Evolutionary conservation across 2,329 filamentous ascomycete genomes (phyloP).

Genomic region (Xylaria sp.): DNA sequence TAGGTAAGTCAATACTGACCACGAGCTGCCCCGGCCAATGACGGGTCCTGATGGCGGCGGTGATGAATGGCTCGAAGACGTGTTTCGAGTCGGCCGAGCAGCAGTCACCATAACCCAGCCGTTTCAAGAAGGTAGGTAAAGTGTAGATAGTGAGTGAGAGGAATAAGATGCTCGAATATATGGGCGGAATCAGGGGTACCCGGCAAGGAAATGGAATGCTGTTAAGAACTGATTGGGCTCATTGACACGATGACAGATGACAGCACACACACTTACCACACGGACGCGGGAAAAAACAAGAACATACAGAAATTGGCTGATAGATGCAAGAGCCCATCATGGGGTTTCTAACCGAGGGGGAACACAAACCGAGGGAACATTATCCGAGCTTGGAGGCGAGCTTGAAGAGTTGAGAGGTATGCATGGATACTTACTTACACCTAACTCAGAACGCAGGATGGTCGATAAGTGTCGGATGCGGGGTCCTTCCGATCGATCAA

Average conservation of each 20-base stretch:
- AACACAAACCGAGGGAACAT: not conserved
- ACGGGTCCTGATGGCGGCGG: slow-evolving; percentile 8
- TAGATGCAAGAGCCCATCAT: not conserved
- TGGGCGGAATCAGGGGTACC: not conserved
- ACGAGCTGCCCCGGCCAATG: not conserved
- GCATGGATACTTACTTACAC: too few relatives aligned
- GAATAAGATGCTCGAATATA: slow-evolving; percentile 10
- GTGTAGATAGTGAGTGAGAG: not conserved
- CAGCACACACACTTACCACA: not conserved
- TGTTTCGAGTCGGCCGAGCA: slow-evolving; percentile 14
- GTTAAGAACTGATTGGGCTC: not conserved
- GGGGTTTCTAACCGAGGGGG: too few relatives aligned
- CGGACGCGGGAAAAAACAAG: not conserved
- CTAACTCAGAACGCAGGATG: too few relatives aligned
- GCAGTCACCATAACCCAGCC: slow-evolving; percentile 1
- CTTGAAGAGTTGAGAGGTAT: not conserved
- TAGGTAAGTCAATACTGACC: not conserved
- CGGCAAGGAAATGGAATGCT: not conserved
- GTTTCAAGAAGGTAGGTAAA: slow-evolving; percentile 19
- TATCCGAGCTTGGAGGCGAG: not conserved
- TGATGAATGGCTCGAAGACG: slow-evolving; percentile 12
- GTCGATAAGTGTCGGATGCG: slow-evolving; percentile 27
- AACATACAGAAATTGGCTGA: not conserved
- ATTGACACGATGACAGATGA: not conserved
- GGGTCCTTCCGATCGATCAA: slow-evolving; percentile 25